Percentiles rank a stretch among this genome's conserved stretches.
Conservation (phyloP, 345 rosid genomes). For the Noccaea caerulescens region DNA sequence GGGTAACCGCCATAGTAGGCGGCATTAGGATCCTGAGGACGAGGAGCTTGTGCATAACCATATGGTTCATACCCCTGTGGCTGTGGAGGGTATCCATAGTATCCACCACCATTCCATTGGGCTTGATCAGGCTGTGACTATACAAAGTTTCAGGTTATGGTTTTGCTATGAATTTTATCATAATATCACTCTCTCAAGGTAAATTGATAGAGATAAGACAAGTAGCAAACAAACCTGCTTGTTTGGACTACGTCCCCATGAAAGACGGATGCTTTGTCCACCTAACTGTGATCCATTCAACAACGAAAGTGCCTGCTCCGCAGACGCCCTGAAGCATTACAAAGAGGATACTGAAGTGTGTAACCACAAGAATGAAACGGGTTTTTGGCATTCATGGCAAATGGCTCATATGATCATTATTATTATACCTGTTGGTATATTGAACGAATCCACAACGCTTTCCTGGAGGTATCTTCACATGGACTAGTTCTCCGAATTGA, state of each 20-base stretch:
- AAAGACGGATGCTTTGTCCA: slow-evolving; percentile 86
- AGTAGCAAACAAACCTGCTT: slow-evolving; percentile 66
- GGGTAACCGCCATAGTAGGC: slow-evolving; percentile 77
- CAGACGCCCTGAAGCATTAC: slow-evolving; percentile 56
- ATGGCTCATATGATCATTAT: not conserved
- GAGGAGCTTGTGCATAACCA: slow-evolving; percentile 69
- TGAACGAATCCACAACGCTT: slow-evolving; percentile 99
- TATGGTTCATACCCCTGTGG: slow-evolving; percentile 83
- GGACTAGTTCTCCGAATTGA: slow-evolving; percentile 84
- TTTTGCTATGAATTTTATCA: not conserved
- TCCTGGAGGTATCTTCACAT: slow-evolving; percentile 94
- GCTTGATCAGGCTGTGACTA: slow-evolving; percentile 73
- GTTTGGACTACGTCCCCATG: slow-evolving; percentile 96
- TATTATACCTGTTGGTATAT: slow-evolving; percentile 72
- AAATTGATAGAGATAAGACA: too few species aligned
- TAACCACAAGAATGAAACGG: not conserved
- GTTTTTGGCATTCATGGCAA: not conserved
- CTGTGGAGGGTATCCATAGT: slow-evolving; percentile 47
- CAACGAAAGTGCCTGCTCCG: slow-evolving; percentile 75
- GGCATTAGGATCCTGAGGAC: slow-evolving; percentile 76
- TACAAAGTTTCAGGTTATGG: not conserved
- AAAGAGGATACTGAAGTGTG: not conserved
- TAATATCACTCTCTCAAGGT: not conserved
- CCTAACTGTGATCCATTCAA: slow-evolving; percentile 86
- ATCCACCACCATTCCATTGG: slow-evolving; percentile 77